phyloP scores from a whole-genome alignment of 768 basidiomycete species.

The Ramaria sp. region DNA sequence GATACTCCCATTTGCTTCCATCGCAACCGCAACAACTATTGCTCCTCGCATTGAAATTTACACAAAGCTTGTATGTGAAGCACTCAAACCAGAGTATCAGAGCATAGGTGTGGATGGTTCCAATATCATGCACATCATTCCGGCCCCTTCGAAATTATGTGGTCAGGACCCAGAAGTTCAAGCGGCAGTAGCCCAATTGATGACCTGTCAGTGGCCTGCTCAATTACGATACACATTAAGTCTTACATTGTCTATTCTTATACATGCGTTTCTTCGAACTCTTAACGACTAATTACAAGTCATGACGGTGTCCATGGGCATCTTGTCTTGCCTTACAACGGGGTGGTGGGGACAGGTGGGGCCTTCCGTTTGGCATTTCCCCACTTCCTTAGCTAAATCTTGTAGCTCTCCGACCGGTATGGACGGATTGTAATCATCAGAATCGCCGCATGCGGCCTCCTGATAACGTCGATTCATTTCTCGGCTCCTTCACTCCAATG shows the following conservation, averaged over 20 bases:
- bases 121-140: not conserved
- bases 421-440: slow-evolving; percentile 61
- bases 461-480: slow-evolving; percentile 31
- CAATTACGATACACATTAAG: too few species aligned
- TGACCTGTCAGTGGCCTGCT: slow-evolving; percentile 36
- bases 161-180: slow-evolving; percentile 61
- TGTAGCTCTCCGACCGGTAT: slow-evolving; percentile 63
- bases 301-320: slow-evolving; percentile 54
- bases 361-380: not conserved
- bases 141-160: slow-evolving; percentile 29
- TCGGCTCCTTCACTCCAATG: not conserved
- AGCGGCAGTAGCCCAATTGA: slow-evolving; percentile 58
- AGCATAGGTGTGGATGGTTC: not conserved
- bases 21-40: slow-evolving; percentile 44
- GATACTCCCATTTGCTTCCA: slow-evolving; percentile 41
- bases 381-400: not conserved
- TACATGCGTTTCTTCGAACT: not conserved
- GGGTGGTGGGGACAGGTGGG: slow-evolving; percentile 62
- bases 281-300: slow-evolving; percentile 25
- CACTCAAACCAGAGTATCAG: slow-evolving; percentile 42
- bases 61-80: slow-evolving; percentile 62
- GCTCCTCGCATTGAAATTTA: slow-evolving; percentile 69
- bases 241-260: not conserved
- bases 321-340: slow-evolving; percentile 67
- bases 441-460: slow-evolving; percentile 46